Conservation (phyloP, 768 basidiomycete genomes). For the Phanerochaete sordida region DNA sequence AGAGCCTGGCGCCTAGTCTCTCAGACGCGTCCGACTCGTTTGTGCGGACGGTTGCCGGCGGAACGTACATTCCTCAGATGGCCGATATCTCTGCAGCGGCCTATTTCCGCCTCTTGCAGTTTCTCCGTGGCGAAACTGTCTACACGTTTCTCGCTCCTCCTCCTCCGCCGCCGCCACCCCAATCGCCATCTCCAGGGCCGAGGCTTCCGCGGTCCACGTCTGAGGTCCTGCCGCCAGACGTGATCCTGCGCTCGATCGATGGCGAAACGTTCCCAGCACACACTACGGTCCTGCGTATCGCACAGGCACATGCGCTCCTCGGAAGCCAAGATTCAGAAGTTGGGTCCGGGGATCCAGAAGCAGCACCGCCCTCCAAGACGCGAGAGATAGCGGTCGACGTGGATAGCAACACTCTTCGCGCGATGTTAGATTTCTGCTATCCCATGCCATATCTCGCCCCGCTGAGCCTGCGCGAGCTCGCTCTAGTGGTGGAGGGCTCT, state of each 20-base stretch:
- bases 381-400: neutral
- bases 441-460: neutral
- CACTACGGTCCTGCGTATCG: neutral
- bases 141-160: neutral
- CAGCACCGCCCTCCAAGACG: too few relatives aligned
- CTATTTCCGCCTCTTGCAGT: neutral
- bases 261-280: neutral
- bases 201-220: neutral
- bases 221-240: neutral
- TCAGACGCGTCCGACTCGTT: slow-evolving; percentile 13
- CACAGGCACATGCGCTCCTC: neutral
- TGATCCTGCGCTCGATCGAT: neutral
- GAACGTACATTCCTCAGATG: neutral
- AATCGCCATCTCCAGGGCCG: neutral
- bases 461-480: neutral
- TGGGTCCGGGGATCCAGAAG: too few relatives aligned
- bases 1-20: slow-evolving; percentile 18
- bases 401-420: neutral
- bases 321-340: neutral
- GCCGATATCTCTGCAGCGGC: neutral
- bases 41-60: neutral
- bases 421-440: neutral
- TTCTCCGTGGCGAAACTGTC: neutral
- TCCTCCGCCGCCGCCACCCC: neutral
- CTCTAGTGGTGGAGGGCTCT: neutral